Percentiles rank a stretch among this genome's conserved stretches.
Evolutionary conservation across 2,329 filamentous ascomycete species (phyloP).

Genomic region (Pseudogymnoascus destructans): DNA sequence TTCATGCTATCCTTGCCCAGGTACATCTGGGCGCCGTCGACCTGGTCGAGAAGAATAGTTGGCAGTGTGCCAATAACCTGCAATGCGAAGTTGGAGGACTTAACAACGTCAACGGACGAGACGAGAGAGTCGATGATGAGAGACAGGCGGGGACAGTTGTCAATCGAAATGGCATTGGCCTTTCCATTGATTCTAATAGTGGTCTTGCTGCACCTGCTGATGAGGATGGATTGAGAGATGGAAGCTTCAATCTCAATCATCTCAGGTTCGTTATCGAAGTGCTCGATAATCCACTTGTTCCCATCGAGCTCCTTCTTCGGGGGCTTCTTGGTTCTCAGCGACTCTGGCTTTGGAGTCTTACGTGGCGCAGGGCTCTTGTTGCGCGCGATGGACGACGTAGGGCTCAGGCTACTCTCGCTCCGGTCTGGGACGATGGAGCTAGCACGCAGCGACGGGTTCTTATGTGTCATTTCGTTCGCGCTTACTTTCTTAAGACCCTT

Average conservation of each 20-base stretch:
- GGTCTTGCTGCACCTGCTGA: conserved; percentile 81
- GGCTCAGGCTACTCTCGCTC: conserved; percentile 37
- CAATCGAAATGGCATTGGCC: conserved; percentile 90
- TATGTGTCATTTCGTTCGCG: conserved; percentile 93
- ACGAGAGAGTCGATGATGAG: conserved; percentile 83
- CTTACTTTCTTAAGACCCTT: conserved; percentile 86
- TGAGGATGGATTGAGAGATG: conserved; percentile 79
- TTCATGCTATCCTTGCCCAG: conserved; percentile 64
- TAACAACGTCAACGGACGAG: conserved; percentile 87
- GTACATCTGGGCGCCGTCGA: conserved; percentile 81
- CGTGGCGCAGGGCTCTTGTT: conserved; percentile 79
- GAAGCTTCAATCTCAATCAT: conserved; percentile 71
- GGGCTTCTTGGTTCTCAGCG: conserved; percentile 72
- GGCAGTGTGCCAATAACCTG: conserved; percentile 79
- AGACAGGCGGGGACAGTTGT: conserved; percentile 75
- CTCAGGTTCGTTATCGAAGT: conserved; percentile 64
- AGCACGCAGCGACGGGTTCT: conserved; percentile 78
- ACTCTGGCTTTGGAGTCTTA: conserved; percentile 77
- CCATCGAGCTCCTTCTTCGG: conserved; percentile 66
- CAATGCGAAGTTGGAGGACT: conserved; percentile 86
- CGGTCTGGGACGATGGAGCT: conserved; percentile 53
- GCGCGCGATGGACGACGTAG: conserved; percentile 38
- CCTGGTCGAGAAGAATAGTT: conserved; percentile 81
- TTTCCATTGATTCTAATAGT: conserved; percentile 86
- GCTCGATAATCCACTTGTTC: conserved; percentile 94